Evolutionary conservation across 345 rosid genomes (phyloP), one percentile per base, ranked within the genome.

Genomic region (Firmiana major): DNA sequence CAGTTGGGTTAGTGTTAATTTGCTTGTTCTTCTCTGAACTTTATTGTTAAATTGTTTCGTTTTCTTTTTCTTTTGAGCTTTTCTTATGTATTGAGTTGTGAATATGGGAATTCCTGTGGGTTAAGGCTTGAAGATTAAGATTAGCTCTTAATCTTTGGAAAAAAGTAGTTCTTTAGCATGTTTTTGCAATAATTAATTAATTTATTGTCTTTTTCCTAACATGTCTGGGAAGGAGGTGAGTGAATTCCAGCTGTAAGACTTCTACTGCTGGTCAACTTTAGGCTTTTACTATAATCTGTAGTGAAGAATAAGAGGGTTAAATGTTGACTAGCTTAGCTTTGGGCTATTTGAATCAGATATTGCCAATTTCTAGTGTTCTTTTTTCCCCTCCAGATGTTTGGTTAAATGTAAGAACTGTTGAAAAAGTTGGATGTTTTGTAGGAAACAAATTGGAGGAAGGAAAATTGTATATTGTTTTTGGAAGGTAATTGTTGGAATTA

Each of bases 61-160:
- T 51, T 67, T 21, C 28, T 67, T 17, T 28, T 69, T 16, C 22
- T 42, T 45, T 69, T 69, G 40, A 69, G 73, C 49, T 73, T 43
- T 10, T 49, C 36, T 43, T 79, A 28, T 17, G 21, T 26, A 22
- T 7, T 31, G 34, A 31, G 34, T 3, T 31, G 34, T 40, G 26
- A 9, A 26, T 40, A 10, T 17, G 24, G 15, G 7, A 64, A 36
- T 36, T 46, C 24, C 12, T 9, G 36, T 15, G 26, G 8, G 45
- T 38, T 19, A 63, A 71, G 45, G 60, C 63, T 19, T 68, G 21
- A 66, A 67, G 36, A 12, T 63, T 34, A 31, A 49, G 60, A 64
- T 76, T 54, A 7, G 77, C 77, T 51, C 28, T 19, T 71, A 63
- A 57, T 76, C 51, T 75, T 71, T 73, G 7, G 12, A 38, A 9